Conservation (phyloP, 495 filamentous ascomycete genomes). For the Neurospora pannonica region DNA sequence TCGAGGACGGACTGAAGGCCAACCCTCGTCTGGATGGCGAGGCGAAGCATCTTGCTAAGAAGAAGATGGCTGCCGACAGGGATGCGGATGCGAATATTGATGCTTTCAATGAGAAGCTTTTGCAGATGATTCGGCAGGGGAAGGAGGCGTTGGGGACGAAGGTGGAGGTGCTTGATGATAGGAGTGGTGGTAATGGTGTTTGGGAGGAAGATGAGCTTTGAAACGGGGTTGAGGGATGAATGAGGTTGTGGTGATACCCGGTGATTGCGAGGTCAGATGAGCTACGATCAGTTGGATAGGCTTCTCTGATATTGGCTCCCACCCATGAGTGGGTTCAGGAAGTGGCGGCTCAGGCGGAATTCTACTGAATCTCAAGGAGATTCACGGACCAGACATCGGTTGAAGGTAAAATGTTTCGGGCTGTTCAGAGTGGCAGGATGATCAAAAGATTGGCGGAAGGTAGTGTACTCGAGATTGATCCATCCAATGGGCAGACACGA, state of each 20-base stretch:
- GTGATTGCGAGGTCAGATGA: neutral
- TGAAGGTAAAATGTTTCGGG: neutral
- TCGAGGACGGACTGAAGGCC: constrained; percentile 20
- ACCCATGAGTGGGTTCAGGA: neutral
- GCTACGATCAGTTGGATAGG: neutral
- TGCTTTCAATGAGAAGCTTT: constrained; percentile 66
- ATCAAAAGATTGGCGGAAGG: neutral
- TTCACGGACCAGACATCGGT: neutral
- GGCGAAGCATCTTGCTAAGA: constrained; percentile 56
- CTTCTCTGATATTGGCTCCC: neutral
- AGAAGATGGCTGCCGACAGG: constrained; percentile 57
- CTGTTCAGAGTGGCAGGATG: neutral
- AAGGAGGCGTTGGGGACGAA: constrained; percentile 77
- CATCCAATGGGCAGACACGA: neutral
- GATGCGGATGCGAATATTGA: constrained; percentile 71
- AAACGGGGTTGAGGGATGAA: neutral
- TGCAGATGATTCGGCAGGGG: constrained; percentile 80
- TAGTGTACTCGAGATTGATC: neutral
- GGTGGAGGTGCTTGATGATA: constrained; percentile 51
- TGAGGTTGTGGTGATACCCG: neutral
- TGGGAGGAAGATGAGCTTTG: constrained; percentile 33
- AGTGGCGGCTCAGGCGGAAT: neutral
- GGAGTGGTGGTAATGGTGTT: constrained; percentile 34
- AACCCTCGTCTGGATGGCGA: constrained; percentile 45
- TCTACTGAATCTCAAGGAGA: neutral